These are phyloP conservation scores for Colletotrichum lini DNA, from an alignment of 2,329 filamentous ascomycete species.

Conservation along the genomic window DNA sequence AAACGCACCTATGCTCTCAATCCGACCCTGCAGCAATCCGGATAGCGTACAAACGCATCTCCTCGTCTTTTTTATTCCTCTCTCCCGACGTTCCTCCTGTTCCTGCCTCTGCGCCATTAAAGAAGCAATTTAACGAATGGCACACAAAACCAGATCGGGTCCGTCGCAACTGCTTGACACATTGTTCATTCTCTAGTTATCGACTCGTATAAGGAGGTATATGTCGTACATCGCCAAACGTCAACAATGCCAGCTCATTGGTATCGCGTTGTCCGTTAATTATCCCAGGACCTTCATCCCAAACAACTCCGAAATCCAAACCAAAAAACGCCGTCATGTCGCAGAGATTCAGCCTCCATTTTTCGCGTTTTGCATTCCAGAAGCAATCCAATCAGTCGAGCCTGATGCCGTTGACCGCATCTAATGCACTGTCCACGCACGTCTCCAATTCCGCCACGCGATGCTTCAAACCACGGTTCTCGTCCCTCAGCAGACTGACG, in stretches of 20 bases:
- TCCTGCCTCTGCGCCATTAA: neutral
- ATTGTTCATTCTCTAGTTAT: conserved; percentile 28
- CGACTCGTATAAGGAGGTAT: conserved; percentile 21
- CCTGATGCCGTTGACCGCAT: conserved; percentile 71
- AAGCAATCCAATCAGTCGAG: conserved; percentile 48
- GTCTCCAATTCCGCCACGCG: conserved; percentile 71
- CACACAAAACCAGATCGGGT: neutral
- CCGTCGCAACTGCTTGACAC: neutral
- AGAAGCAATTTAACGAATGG: neutral
- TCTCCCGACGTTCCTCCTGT: no score
- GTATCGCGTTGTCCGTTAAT: conserved; percentile 29
- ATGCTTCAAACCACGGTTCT: conserved; percentile 74
- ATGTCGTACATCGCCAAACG: conserved; percentile 26
- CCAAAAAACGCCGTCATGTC: conserved; percentile 28
- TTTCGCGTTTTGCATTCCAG: neutral
- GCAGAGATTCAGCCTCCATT: neutral
- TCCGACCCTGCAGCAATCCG: neutral
- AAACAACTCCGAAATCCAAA: conserved; percentile 15
- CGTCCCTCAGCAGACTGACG: conserved; percentile 71
- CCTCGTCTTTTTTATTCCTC: neutral
- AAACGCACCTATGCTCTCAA: neutral
- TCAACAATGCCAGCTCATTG: conserved; percentile 40
- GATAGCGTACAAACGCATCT: neutral
- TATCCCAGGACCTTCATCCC: conserved; percentile 5
- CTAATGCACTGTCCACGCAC: conserved; percentile 73